A percentile compares a stretch with the other conserved stretches of the same genome.
Evolutionary conservation across 352 stramenopile genomes (phyloP).

Genomic region (Globisporangium carolinianum): DNA sequence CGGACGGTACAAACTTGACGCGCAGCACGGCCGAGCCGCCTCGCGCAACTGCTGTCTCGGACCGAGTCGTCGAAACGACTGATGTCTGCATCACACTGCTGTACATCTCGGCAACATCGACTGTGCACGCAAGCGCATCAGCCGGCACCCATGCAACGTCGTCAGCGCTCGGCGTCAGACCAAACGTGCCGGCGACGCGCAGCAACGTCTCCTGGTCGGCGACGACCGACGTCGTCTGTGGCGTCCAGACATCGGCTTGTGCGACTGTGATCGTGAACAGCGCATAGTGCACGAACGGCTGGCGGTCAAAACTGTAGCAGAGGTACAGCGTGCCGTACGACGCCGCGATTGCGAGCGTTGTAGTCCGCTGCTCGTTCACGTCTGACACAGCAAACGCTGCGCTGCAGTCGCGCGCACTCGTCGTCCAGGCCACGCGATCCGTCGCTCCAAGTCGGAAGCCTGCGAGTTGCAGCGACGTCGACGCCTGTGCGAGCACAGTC

Average conservation of each 20-base stretch:
- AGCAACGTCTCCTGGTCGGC: slow-evolving; percentile 32
- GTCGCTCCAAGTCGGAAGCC: slow-evolving; percentile 42
- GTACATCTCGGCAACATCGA: slow-evolving; percentile 22
- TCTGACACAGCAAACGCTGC: slow-evolving; percentile 20
- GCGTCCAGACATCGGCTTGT: slow-evolving; percentile 46
- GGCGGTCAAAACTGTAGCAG: slow-evolving; percentile 59
- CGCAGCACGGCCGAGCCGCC: slow-evolving; percentile 26
- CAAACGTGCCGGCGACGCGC: slow-evolving; percentile 46
- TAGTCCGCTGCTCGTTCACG: slow-evolving; percentile 23
- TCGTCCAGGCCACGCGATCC: slow-evolving; percentile 51
- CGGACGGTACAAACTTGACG: slow-evolving; percentile 30
- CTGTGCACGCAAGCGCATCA: slow-evolving; percentile 30
- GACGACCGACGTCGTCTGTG: slow-evolving; percentile 39
- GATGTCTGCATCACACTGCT: slow-evolving; percentile 31
- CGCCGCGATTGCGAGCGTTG: slow-evolving; percentile 21
- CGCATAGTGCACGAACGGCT: slow-evolving; percentile 49
- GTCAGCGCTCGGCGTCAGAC: slow-evolving; percentile 43
- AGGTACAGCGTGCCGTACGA: slow-evolving; percentile 32
- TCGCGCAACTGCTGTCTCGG: slow-evolving; percentile 24
- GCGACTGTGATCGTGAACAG: slow-evolving; percentile 26
- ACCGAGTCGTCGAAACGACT: slow-evolving; percentile 20
- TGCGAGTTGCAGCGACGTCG: slow-evolving; percentile 34
- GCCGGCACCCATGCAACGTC: slow-evolving; percentile 58
- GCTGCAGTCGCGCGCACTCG: slow-evolving; percentile 27
- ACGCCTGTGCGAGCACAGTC: slow-evolving; percentile 33